These are phyloP conservation scores for Verticillium dahliae DNA, from an alignment of 2,329 filamentous ascomycete genomes.

Conservation along the genomic window DNA sequence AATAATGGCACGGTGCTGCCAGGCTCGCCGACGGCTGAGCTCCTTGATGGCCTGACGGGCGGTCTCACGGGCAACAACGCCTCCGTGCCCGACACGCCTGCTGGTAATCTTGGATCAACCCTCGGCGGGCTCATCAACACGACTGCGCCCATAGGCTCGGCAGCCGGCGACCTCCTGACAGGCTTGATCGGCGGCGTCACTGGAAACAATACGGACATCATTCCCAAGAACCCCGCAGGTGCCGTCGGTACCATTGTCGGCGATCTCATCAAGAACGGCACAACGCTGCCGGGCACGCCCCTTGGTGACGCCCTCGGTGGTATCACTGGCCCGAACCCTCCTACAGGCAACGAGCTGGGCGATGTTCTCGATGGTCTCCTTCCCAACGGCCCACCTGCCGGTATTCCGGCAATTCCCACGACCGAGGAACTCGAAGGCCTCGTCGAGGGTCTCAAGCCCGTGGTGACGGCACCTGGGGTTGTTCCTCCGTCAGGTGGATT, in stretches of 20 bases:
- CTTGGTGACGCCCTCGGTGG: background rate
- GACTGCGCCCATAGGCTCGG: background rate
- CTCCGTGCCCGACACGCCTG: background rate
- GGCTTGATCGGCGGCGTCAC: background rate
- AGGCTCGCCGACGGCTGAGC: background rate
- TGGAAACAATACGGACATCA: background rate
- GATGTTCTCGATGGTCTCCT: background rate
- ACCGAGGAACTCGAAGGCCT: background rate
- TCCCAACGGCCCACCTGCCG: background rate
- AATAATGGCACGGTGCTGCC: background rate
- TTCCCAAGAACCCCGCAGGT: background rate
- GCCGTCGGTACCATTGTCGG: background rate
- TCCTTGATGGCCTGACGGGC: background rate
- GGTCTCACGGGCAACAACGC: background rate
- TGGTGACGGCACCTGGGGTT: background rate
- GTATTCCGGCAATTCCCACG: background rate
- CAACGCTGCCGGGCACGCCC: background rate
- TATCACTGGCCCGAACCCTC: background rate
- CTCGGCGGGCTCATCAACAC: background rate
- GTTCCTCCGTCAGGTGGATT: background rate
- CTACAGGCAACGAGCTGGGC: background rate
- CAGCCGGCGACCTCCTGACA: background rate
- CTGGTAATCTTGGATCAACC: background rate
- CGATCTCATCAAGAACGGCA: background rate
- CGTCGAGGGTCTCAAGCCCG: background rate